These are phyloP conservation scores for Rhizopus stolonifer DNA, from an alignment of 371 early-diverging fungal species.

Conservation along the genomic window DNA sequence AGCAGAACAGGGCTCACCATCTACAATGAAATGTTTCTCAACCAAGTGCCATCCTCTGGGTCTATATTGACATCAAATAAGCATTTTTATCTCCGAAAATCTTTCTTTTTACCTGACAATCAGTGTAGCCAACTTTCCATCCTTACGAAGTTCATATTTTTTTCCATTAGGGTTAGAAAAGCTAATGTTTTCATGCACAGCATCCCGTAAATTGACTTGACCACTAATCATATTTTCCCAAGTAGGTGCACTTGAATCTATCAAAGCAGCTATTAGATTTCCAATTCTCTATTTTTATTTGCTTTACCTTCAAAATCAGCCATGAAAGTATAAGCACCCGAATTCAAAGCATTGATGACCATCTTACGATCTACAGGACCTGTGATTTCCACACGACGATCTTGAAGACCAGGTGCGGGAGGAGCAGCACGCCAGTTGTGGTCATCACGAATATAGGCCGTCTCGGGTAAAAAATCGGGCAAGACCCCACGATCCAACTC, in stretches of 20 bases:
- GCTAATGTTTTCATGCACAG: slow-evolving; percentile 80
- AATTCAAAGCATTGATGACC: slow-evolving; percentile 97
- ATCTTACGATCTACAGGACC: slow-evolving; percentile 98
- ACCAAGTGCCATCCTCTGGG: slow-evolving; percentile 98
- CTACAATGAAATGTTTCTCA: slow-evolving; percentile 90
- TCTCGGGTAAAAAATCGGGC: slow-evolving; percentile 92
- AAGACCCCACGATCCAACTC: slow-evolving; percentile 77
- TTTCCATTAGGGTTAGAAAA: slow-evolving; percentile 89
- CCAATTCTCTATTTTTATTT: not conserved
- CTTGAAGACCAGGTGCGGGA: slow-evolving; percentile 89
- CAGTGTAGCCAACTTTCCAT: slow-evolving; percentile 84
- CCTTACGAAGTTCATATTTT: slow-evolving; percentile 72
- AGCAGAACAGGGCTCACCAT: slow-evolving; percentile 88
- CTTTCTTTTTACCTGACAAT: slow-evolving; percentile 69
- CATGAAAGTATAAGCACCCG: slow-evolving; percentile 93
- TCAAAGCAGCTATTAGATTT: not conserved
- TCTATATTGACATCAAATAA: slow-evolving; percentile 33
- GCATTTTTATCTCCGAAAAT: not conserved
- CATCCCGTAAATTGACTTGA: slow-evolving; percentile 92
- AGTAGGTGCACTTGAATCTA: slow-evolving; percentile 93
- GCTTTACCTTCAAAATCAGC: slow-evolving; percentile 91
- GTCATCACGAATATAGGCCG: slow-evolving; percentile 86
- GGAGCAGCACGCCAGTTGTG: slow-evolving; percentile 85
- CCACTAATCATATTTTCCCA: slow-evolving; percentile 88
- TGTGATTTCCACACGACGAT: slow-evolving; percentile 95